phyloP scores from a whole-genome alignment of 2,329 filamentous ascomycete genomes.

The Xylariaceae sp. region DNA sequence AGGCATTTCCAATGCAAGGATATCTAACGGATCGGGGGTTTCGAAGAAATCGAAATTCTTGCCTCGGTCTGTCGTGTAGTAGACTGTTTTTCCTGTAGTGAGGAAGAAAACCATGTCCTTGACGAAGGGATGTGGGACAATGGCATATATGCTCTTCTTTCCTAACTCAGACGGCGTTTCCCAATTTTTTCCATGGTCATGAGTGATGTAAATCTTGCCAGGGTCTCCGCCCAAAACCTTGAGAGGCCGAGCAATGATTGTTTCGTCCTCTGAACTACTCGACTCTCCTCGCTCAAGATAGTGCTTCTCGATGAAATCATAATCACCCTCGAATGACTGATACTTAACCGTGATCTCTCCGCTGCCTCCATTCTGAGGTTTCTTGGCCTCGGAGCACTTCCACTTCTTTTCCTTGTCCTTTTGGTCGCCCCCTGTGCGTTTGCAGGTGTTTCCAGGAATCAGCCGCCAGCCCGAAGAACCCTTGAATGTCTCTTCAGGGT shows the following conservation, averaged over 20 bases:
- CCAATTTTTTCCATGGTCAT: constrained; percentile 90
- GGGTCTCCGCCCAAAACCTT: constrained; percentile 45
- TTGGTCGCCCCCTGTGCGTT: constrained; percentile 54
- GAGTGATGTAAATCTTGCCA: constrained; percentile 66
- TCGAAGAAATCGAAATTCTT: constrained; percentile 70
- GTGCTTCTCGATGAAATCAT: constrained; percentile 49
- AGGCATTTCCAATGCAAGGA: constrained; percentile 37
- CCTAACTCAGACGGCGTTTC: constrained; percentile 57
- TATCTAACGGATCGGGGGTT: constrained; percentile 53
- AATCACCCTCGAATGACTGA: constrained; percentile 59
- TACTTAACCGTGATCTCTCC: constrained; percentile 63
- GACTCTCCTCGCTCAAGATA: constrained; percentile 77
- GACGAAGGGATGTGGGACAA: constrained; percentile 75
- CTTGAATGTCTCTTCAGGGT: constrained; percentile 68
- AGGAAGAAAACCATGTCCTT: constrained; percentile 86
- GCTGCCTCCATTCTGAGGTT: constrained; percentile 47
- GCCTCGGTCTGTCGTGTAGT: constrained; percentile 79
- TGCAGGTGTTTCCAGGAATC: constrained; percentile 79
- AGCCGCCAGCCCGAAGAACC: constrained; percentile 88
- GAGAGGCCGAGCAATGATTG: constrained; percentile 53
- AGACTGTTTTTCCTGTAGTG: constrained; percentile 61
- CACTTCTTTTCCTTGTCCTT: constrained; percentile 71
- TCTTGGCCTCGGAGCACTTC: constrained; percentile 64
- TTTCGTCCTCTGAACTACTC: constrained; percentile 67
- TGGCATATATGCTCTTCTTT: constrained; percentile 63